Percentiles rank a stretch among this genome's conserved stretches.
Evolutionary conservation across 2,329 filamentous ascomycete genomes (phyloP).

Genomic region (Bipolaris bicolor): DNA sequence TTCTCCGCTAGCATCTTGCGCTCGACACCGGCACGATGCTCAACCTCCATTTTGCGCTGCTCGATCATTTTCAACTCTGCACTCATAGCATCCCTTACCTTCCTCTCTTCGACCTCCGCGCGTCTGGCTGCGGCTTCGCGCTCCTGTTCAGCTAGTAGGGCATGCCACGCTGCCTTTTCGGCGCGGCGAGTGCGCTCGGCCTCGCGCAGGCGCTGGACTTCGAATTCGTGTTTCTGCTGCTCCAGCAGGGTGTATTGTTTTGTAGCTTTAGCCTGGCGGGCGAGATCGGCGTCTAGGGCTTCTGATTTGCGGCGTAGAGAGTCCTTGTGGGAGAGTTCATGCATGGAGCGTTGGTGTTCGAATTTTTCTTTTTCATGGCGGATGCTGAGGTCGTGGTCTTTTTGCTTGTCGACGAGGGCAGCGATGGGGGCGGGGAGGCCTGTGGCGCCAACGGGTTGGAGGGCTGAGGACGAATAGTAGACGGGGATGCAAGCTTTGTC

Average conservation of each 20-base stretch:
- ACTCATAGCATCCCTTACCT: slow-evolving; percentile 19
- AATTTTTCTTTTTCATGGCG: slow-evolving; percentile 34
- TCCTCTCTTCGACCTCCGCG: slow-evolving; percentile 33
- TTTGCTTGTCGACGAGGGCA: slow-evolving; percentile 40
- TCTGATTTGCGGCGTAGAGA: slow-evolving; percentile 36
- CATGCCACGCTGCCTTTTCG: slow-evolving; percentile 41
- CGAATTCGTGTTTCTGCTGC: slow-evolving; percentile 42
- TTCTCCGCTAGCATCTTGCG: slow-evolving; percentile 39
- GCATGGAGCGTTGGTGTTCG: slow-evolving; percentile 37
- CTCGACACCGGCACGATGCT: slow-evolving; percentile 36
- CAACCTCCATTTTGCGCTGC: slow-evolving; percentile 34
- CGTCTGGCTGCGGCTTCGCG: slow-evolving; percentile 31
- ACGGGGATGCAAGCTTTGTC: slow-evolving; percentile 44
- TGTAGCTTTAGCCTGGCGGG: slow-evolving; percentile 27
- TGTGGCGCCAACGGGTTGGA: slow-evolving; percentile 47
- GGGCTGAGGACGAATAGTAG: slow-evolving; percentile 45
- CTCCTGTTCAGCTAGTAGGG: slow-evolving; percentile 38
- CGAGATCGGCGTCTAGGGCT: slow-evolving; percentile 33
- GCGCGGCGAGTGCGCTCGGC: slow-evolving; percentile 41
- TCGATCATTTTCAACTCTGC: slow-evolving; percentile 32
- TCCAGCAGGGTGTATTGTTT: slow-evolving; percentile 31
- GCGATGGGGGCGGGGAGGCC: slow-evolving; percentile 39
- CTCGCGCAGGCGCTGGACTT: slow-evolving; percentile 37
- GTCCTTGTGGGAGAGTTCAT: slow-evolving; percentile 40
- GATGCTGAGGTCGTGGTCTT: slow-evolving; percentile 39